Evolutionary conservation across 2,329 filamentous ascomycete genomes (phyloP).

Genomic region (Pyricularia sp.): DNA sequence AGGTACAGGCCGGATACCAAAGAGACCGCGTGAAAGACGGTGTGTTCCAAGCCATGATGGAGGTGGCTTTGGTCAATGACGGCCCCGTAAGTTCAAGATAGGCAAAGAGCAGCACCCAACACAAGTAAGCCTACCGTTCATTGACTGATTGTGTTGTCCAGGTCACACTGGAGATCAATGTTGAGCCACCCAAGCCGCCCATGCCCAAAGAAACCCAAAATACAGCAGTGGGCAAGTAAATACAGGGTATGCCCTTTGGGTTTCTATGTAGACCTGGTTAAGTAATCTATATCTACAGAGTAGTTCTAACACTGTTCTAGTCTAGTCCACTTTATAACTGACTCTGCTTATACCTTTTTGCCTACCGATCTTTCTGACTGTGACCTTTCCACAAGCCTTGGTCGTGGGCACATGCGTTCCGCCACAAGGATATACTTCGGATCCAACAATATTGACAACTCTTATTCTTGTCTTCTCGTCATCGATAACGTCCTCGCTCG

Average conservation of each 20-base stretch:
- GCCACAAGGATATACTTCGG: constrained; percentile 60
- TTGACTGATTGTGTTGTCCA: constrained; percentile 10
- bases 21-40: constrained; percentile 77
- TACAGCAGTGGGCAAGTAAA: background rate
- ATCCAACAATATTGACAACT: constrained; percentile 55
- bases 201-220: constrained; percentile 2
- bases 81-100: constrained; percentile 40
- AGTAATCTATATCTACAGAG: background rate
- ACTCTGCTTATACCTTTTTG: constrained; percentile 51
- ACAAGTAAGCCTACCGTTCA: background rate
- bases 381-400: constrained; percentile 43
- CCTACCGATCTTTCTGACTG: constrained; percentile 54
- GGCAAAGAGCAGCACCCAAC: background rate
- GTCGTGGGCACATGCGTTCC: constrained; percentile 58
- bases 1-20: constrained; percentile 59
- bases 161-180: constrained; percentile 26
- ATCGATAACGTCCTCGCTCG: constrained; percentile 22
- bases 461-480: constrained; percentile 32
- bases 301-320: background rate
- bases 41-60: constrained; percentile 99
- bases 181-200: constrained; percentile 9
- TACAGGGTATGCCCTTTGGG: background rate
- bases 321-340: constrained; percentile 1
- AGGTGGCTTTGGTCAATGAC: constrained; percentile 85
- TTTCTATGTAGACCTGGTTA: background rate